Conservation (phyloP, 768 basidiomycete species). For the Leccinum disarticulatum region DNA sequence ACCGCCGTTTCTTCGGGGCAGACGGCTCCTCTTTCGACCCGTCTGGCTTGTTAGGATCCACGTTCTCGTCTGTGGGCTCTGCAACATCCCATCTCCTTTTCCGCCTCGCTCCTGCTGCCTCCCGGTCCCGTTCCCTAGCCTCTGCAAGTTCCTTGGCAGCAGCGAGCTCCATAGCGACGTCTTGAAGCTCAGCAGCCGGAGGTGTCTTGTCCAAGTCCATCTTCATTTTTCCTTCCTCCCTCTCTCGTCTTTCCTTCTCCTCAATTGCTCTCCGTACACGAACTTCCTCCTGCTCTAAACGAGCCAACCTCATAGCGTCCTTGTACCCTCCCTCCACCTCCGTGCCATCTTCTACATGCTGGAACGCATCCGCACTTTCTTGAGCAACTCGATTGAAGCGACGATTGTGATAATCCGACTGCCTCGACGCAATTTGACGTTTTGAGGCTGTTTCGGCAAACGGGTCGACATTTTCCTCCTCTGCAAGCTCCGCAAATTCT, state of each 20-base stretch:
- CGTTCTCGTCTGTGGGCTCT: slow-evolving; percentile 62
- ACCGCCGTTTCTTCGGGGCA: slow-evolving; percentile 87
- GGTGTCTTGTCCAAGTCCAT: slow-evolving; percentile 93
- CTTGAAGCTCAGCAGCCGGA: slow-evolving; percentile 75
- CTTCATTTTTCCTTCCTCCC: slow-evolving; percentile 70
- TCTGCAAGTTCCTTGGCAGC: slow-evolving; percentile 41
- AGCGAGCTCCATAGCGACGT: slow-evolving; percentile 67
- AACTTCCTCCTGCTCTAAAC: slow-evolving; percentile 91
- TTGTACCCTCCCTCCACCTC: slow-evolving; percentile 88
- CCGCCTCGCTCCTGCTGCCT: slow-evolving; percentile 56
- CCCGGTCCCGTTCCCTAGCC: slow-evolving; percentile 38
- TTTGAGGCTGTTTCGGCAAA: slow-evolving; percentile 91
- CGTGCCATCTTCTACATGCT: slow-evolving; percentile 61
- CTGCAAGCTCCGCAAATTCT: slow-evolving; percentile 91
- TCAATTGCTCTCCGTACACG: slow-evolving; percentile 82
- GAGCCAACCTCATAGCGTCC: slow-evolving; percentile 90
- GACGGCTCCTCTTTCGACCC: slow-evolving; percentile 76
- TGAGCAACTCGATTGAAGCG: slow-evolving; percentile 83
- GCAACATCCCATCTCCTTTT: slow-evolving; percentile 81
- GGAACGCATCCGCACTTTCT: slow-evolving; percentile 79
- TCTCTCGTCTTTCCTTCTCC: slow-evolving; percentile 79
- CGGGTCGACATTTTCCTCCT: slow-evolving; percentile 89
- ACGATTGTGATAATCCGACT: slow-evolving; percentile 93
- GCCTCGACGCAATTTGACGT: slow-evolving; percentile 90
- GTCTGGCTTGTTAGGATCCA: slow-evolving; percentile 58